These are phyloP conservation scores for Mucor velutinosus DNA, from an alignment of 371 early-diverging fungal genomes.

Conservation along the genomic window DNA sequence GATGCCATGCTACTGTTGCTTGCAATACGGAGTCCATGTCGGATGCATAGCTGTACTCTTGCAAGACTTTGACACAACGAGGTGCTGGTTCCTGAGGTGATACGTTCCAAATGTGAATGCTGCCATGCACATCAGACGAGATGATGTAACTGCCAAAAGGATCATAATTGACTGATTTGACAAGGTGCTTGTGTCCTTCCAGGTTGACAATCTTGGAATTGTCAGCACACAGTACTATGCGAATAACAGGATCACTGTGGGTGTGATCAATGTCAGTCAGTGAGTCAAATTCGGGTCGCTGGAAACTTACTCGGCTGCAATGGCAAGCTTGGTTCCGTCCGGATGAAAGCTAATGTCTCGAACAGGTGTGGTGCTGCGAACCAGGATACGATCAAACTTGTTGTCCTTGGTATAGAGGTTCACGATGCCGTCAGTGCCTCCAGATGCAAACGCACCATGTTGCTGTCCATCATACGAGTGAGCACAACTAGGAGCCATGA, in stretches of 20 bases:
- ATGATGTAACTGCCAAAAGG: slow-evolving; percentile 44
- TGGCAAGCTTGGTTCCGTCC: slow-evolving; percentile 38
- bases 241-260: slow-evolving; percentile 41
- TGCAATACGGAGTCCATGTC: slow-evolving; percentile 14
- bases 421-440: slow-evolving; percentile 42
- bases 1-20: slow-evolving; percentile 60
- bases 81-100: slow-evolving; percentile 42
- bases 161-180: slow-evolving; percentile 51
- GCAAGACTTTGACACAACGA: slow-evolving; percentile 33
- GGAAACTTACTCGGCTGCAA: slow-evolving; percentile 44
- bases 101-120: slow-evolving; percentile 63
- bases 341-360: slow-evolving; percentile 33
- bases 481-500: neutral
- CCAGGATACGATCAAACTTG: slow-evolving; percentile 33
- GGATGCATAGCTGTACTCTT: slow-evolving; percentile 9
- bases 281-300: neutral
- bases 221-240: slow-evolving; percentile 36
- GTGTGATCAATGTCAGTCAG: neutral
- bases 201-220: slow-evolving; percentile 35
- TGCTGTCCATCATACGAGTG: slow-evolving; percentile 7
- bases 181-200: slow-evolving; percentile 43
- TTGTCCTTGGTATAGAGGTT: slow-evolving; percentile 26
- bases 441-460: slow-evolving; percentile 30
- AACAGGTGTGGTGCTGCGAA: slow-evolving; percentile 41
- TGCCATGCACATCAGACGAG: slow-evolving; percentile 64